Evolutionary conservation across 2,329 filamentous ascomycete species (phyloP).

Genomic region (Alternaria rosae): DNA sequence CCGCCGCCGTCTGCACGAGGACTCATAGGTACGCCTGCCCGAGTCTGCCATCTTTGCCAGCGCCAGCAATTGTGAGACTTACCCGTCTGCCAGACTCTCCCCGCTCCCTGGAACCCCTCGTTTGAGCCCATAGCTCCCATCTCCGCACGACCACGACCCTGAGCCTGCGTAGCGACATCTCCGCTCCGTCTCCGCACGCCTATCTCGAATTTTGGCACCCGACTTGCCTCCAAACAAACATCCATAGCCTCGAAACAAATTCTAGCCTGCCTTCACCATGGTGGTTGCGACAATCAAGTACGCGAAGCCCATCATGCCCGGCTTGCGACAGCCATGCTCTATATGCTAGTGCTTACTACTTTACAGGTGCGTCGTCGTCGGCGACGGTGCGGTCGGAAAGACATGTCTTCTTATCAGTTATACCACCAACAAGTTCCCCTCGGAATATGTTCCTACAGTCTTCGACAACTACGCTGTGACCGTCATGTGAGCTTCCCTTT

Average conservation of each 20-base stretch:
- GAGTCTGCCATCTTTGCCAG: conserved; percentile 27
- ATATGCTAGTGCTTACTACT: conserved; percentile 18
- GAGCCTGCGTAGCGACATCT: not conserved
- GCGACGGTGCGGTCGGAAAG: conserved; percentile 99
- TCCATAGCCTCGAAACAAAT: conserved; percentile 7
- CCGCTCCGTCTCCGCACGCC: conserved; percentile 26
- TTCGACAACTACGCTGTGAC: conserved; percentile 99
- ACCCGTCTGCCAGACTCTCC: conserved; percentile 39
- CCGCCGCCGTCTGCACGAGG: conserved; percentile 34
- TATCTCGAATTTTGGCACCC: conserved; percentile 21
- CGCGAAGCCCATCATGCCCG: conserved; percentile 22
- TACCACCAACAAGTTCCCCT: conserved; percentile 99
- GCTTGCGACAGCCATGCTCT: not conserved
- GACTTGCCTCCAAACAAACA: conserved; percentile 24
- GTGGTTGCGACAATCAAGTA: conserved; percentile 54
- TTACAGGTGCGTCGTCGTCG: conserved; percentile 93
- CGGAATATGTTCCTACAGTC: conserved; percentile 98
- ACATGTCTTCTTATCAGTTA: conserved; percentile 99
- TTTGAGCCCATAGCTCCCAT: conserved; percentile 35
- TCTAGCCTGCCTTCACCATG: conserved; percentile 36
- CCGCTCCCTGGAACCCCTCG: conserved; percentile 45
- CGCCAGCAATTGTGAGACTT: conserved; percentile 32
- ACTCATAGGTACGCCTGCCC: conserved; percentile 42
- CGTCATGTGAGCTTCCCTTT: conserved; percentile 79
- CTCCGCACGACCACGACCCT: not conserved